Percentiles rank a stretch among this genome's conserved stretches.
These are phyloP conservation scores for Quercus aquifolioides DNA, from an alignment of 306 rosid genomes.

Conservation along the genomic window DNA sequence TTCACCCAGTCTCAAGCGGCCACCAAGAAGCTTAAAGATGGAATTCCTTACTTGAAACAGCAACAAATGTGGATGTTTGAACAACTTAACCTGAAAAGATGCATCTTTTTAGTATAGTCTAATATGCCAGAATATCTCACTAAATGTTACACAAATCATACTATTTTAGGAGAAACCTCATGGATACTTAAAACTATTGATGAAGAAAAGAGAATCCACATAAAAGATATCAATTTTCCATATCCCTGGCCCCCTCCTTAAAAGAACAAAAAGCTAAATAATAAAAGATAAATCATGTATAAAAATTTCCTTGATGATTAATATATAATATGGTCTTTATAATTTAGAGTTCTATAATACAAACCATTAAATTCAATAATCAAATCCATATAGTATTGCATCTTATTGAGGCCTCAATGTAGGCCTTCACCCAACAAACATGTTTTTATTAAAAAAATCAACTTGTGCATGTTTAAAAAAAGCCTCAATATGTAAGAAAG, in stretches of 20 bases:
- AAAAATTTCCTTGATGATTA: neutral
- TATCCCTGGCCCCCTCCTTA: neutral
- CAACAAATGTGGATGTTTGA: constrained; percentile 82
- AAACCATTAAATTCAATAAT: neutral
- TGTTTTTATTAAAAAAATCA: neutral
- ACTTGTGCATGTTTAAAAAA: neutral
- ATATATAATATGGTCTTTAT: neutral
- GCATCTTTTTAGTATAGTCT: constrained; percentile 9
- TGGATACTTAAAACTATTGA: neutral
- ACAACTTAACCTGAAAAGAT: constrained; percentile 72
- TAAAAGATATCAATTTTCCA: neutral
- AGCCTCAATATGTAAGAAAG: neutral
- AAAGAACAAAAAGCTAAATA: neutral
- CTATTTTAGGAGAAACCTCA: neutral
- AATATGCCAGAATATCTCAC: neutral
- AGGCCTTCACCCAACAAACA: neutral
- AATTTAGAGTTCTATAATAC: neutral
- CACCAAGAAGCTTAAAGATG: constrained; percentile 79
- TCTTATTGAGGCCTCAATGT: neutral
- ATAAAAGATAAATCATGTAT: neutral
- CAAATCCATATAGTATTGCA: neutral
- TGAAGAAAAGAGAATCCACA: neutral
- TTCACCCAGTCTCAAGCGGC: constrained; percentile 83
- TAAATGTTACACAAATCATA: neutral
- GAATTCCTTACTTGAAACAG: constrained; percentile 73